Evolutionary conservation across 139 green algal species (phyloP), one percentile per base, ranked within the genome.

Genomic region (Volvox africanus): DNA sequence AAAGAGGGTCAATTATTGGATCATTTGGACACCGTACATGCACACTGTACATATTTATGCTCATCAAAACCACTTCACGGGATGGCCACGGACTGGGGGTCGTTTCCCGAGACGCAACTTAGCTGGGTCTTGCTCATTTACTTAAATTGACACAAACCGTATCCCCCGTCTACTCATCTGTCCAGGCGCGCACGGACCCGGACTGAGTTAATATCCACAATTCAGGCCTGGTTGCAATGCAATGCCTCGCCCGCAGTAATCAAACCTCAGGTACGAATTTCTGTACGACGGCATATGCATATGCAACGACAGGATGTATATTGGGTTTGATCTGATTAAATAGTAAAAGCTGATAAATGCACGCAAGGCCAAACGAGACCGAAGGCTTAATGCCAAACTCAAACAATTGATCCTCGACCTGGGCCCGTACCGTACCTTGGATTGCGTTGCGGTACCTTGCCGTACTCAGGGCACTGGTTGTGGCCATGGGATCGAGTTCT

Each of bases 401-500:
- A 75, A 75, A 6, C 5, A 80, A 80, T 32, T 80, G 16, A 33
- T 80, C 26, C 13, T 21, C 77, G 9, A 21, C 1, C 77, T 65
- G 33, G 33, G n/a, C 28, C 32, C 77, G 13, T 61, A 61, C 22
- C 67, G 24, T 28, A n/a, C n/a, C n/a, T n/a, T n/a, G n/a, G n/a
- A n/a, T n/a, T n/a, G 22, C 67, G 3, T 28, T 75, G 71, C 71
- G 18, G 71, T 79, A 65, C 78, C 1, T 20, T 68, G 20, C 9
- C 78, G 65, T 28, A 55, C 44, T 28, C 89, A 93, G 80, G 91
- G 91, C 61, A 93, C 91, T 0, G 91, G 91, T 80, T 93, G 91
- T 32, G 91, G 91, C 33, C 91, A 93, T 24, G 91, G 91, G 44
- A 93, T 93, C 65, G 91, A 93, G 86, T 93, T 93, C 35, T 93